A percentile compares a stretch with the other conserved stretches of the same genome.
phyloP scores from a whole-genome alignment of 73 alveolate species.

The Symbiodinium natans region DNA sequence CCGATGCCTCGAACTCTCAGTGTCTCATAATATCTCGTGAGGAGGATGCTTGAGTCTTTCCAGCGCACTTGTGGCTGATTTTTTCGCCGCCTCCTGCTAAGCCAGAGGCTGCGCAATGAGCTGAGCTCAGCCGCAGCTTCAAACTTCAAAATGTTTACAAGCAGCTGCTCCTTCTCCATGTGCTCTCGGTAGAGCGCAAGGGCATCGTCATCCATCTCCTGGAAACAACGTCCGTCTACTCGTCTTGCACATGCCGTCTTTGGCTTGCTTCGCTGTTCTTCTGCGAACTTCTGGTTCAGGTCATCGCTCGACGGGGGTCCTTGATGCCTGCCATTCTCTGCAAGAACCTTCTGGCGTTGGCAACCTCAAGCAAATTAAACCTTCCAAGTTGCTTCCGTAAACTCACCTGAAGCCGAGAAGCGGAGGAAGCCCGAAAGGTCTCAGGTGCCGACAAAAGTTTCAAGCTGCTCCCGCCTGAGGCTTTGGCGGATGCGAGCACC shows the following conservation, averaged over 20 bases:
- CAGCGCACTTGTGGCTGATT: not conserved
- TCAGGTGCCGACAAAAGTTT: not conserved
- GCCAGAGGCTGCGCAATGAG: not conserved
- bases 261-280: not conserved
- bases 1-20: too few species aligned
- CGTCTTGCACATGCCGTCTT: not conserved
- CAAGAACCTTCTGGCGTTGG: not conserved
- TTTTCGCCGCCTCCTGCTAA: not conserved
- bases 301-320: not conserved
- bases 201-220: conserved; percentile 14
- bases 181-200: not conserved
- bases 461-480: conserved; percentile 4
- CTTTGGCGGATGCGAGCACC: not conserved
- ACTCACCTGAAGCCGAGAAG: not conserved
- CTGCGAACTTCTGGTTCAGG: too few species aligned
- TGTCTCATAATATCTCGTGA: too few species aligned
- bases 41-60: not conserved
- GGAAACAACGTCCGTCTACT: not conserved
- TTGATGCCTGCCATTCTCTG: conserved; percentile 15
- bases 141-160: not conserved
- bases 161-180: not conserved
- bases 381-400: not conserved
- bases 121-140: not conserved
- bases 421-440: not conserved
- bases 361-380: not conserved